phyloP scores from a whole-genome alignment of 495 filamentous ascomycete species.

The Penicillium simplicissimum region DNA sequence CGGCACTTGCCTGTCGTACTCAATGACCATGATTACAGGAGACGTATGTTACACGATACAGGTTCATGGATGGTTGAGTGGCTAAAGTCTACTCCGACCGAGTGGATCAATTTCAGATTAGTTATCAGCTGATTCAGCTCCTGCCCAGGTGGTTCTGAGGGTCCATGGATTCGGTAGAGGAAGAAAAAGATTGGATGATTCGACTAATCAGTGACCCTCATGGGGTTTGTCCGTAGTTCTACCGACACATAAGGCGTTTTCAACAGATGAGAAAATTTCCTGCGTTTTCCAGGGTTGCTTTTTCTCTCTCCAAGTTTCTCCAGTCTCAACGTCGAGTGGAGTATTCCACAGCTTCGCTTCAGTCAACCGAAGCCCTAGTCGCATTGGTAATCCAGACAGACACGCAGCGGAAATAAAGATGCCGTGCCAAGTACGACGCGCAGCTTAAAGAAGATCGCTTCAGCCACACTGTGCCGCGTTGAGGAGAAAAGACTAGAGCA shows the following conservation, averaged over 20 bases:
- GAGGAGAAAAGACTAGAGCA: background rate
- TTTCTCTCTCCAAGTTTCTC: background rate
- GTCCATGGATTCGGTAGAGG: conserved; percentile 14
- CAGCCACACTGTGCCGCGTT: background rate
- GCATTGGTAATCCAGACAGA: conserved; percentile 14
- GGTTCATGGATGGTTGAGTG: background rate
- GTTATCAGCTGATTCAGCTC: background rate
- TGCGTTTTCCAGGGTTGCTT: background rate
- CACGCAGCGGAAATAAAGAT: conserved; percentile 4
- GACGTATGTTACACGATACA: background rate
- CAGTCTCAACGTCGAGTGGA: conserved; percentile 6
- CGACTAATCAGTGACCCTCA: conserved; percentile 5
- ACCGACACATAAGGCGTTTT: conserved; percentile 15
- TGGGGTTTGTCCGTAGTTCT: conserved; percentile 27
- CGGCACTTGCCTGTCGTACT: background rate
- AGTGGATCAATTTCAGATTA: conserved; percentile 11
- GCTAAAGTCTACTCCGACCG: conserved; percentile 14
- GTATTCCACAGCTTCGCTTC: conserved; percentile 20
- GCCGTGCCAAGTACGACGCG: background rate
- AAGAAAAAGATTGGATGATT: conserved; percentile 1
- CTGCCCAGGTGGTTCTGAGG: conserved; percentile 9
- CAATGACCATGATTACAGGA: background rate
- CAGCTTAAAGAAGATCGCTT: background rate
- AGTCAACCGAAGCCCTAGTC: conserved; percentile 33
- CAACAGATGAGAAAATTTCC: background rate